Conservation (phyloP, 1,284 basidiomycete genomes). For the Moniliella sp. region DNA sequence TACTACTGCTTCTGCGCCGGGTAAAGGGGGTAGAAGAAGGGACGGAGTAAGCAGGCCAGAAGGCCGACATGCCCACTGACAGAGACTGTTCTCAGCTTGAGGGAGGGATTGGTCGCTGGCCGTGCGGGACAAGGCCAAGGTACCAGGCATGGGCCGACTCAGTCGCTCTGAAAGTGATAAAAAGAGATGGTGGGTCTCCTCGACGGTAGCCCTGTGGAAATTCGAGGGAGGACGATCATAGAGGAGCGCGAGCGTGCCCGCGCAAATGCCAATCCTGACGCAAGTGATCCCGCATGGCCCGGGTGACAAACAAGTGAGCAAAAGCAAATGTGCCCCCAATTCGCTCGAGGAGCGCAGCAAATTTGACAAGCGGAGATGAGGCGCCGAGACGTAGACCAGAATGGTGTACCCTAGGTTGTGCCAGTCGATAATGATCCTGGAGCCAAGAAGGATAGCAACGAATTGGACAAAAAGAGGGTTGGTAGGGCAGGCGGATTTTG, state of each 20-base stretch:
- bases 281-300: conserved; percentile 58
- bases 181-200: conserved; percentile 10
- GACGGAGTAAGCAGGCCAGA: too few species aligned
- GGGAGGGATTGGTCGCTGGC: too few species aligned
- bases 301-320: conserved; percentile 80
- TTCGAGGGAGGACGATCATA: conserved; percentile 12
- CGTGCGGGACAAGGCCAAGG: too few species aligned
- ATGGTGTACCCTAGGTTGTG: conserved; percentile 93
- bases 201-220: conserved; percentile 3
- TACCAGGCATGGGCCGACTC: conserved; percentile 1
- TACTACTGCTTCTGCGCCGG: too few species aligned
- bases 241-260: conserved; percentile 41
- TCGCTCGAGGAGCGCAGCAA: conserved; percentile 35
- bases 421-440: conserved; percentile 89
- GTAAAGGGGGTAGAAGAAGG: too few species aligned
- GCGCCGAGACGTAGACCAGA: conserved; percentile 58
- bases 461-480: conserved; percentile 60
- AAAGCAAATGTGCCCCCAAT: conserved; percentile 41
- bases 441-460: conserved; percentile 46
- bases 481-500: conserved; percentile 94
- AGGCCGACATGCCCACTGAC: too few species aligned
- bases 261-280: conserved; percentile 47
- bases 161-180: conserved; percentile 4
- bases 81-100: too few species aligned
- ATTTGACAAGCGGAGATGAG: conserved; percentile 47